Conservation (phyloP, 306 rosid species). For the Ormosia semicastrata region DNA sequence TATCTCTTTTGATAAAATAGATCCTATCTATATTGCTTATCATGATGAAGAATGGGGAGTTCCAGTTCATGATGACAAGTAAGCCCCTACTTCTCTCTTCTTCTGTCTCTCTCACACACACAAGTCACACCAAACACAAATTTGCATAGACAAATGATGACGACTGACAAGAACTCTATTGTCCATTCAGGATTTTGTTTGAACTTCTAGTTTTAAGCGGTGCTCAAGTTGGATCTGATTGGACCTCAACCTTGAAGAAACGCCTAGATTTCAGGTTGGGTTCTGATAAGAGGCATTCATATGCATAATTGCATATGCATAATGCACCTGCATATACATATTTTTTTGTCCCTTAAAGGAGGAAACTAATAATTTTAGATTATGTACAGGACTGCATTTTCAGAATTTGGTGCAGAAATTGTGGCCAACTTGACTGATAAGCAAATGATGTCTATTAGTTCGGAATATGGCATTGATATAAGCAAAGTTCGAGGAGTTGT, state of each 20-base stretch:
- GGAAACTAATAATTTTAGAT: slow-evolving; percentile 22
- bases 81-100: slow-evolving; percentile 38
- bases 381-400: slow-evolving; percentile 70
- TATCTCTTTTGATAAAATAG: slow-evolving; percentile 41
- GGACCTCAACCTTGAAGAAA: slow-evolving; percentile 95
- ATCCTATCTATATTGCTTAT: slow-evolving; percentile 94
- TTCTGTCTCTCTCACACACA: not conserved
- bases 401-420: slow-evolving; percentile 77
- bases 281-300: not conserved
- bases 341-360: not conserved
- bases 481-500: slow-evolving; percentile 91
- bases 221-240: slow-evolving; percentile 98
- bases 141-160: not conserved
- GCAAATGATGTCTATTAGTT: slow-evolving; percentile 76
- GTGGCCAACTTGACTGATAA: slow-evolving; percentile 77
- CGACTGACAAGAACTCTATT: slow-evolving; percentile 21
- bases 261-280: slow-evolving; percentile 77
- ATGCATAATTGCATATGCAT: not conserved
- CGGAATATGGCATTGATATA: slow-evolving; percentile 73
- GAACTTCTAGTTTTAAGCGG: slow-evolving; percentile 85
- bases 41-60: slow-evolving; percentile 99
- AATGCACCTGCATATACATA: not conserved
- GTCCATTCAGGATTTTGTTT: slow-evolving; percentile 65
- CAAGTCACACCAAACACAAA: not conserved
- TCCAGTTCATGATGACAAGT: slow-evolving; percentile 97